These are phyloP conservation scores for Talaromyces proteolyticus DNA, from an alignment of 495 filamentous ascomycete genomes.

Conservation along the genomic window DNA sequence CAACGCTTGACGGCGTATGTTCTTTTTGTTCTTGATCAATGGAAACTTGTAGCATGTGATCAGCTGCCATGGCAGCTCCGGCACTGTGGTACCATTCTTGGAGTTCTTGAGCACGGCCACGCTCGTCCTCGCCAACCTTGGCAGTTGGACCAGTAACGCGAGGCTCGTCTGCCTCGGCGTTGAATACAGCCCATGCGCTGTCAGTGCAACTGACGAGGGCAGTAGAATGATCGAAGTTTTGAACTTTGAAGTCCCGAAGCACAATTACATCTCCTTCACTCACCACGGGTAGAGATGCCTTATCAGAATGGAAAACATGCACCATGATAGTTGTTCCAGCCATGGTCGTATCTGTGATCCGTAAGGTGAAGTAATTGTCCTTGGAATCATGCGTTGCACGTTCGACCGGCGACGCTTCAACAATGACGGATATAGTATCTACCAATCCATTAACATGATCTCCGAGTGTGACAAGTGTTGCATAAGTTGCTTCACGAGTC, in stretches of 20 bases:
- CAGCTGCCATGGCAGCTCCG: conserved; percentile 29
- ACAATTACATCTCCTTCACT: conserved; percentile 69
- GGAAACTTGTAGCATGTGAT: conserved; percentile 30
- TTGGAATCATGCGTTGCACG: conserved; percentile 60
- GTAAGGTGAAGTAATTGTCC: conserved; percentile 64
- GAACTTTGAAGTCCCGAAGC: conserved; percentile 67
- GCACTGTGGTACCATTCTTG: conserved; percentile 35
- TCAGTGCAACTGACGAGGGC: conserved; percentile 41
- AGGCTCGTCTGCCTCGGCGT: conserved; percentile 29
- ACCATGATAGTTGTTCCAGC: conserved; percentile 42
- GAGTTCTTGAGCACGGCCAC: conserved; percentile 46
- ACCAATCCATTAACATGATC: conserved; percentile 47
- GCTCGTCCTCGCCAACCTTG: conserved; percentile 56
- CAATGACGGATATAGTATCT: conserved; percentile 65
- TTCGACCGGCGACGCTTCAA: conserved; percentile 46
- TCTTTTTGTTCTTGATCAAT: conserved; percentile 30
- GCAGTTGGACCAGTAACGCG: conserved; percentile 58
- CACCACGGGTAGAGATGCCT: conserved; percentile 61
- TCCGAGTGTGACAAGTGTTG: conserved; percentile 58
- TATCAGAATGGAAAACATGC: conserved; percentile 69
- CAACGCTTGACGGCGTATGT: conserved; percentile 19
- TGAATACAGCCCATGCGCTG: conserved; percentile 63
- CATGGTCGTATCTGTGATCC: conserved; percentile 61
- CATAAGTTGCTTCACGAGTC: conserved; percentile 60
- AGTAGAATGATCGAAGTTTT: conserved; percentile 36